phyloP scores from a whole-genome alignment of 163 green algal genomes.

The Prototheca cutis region DNA sequence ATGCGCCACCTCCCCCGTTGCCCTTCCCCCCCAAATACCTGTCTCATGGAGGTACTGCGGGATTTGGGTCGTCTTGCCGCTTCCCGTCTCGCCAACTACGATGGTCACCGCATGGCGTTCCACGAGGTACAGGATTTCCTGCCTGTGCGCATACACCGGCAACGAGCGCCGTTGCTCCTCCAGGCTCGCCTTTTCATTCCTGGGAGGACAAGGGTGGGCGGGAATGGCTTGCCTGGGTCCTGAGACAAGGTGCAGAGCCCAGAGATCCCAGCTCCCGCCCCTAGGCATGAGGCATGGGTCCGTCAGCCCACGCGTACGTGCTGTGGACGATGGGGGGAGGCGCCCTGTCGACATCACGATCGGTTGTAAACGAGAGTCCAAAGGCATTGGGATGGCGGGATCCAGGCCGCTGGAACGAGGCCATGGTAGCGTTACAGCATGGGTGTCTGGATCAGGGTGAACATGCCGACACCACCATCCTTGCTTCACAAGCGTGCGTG shows the following conservation, averaged over 20 bases:
- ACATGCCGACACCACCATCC: too few species aligned
- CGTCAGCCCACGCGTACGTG: not conserved
- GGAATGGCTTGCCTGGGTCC: too few species aligned
- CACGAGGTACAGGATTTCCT: slow-evolving; percentile 81
- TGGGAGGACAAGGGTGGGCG: too few species aligned
- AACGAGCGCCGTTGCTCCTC: slow-evolving; percentile 78
- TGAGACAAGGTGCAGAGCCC: too few species aligned
- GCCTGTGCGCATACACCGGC: slow-evolving; percentile 73
- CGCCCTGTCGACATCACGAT: slow-evolving; percentile 14
- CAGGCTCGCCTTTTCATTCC: slow-evolving; percentile 66
- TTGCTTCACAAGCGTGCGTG: too few species aligned
- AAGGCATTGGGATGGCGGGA: slow-evolving; percentile 19
- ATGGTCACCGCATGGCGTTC: slow-evolving; percentile 82
- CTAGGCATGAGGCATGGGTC: too few species aligned
- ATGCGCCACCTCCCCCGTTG: slow-evolving; percentile 59
- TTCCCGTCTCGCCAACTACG: slow-evolving; percentile 74
- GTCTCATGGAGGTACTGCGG: slow-evolving; percentile 66
- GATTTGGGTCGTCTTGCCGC: slow-evolving; percentile 81
- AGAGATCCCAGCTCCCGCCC: too few species aligned
- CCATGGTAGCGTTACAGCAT: too few species aligned
- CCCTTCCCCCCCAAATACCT: slow-evolving; percentile 55
- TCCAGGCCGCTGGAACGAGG: slow-evolving; percentile 30
- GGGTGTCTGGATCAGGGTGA: too few species aligned
- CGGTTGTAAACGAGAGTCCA: slow-evolving; percentile 39
- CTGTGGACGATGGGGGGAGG: slow-evolving; percentile 7